Evolutionary conservation across 352 stramenopile genomes (phyloP).

Genomic region (Pythium sp.): DNA sequence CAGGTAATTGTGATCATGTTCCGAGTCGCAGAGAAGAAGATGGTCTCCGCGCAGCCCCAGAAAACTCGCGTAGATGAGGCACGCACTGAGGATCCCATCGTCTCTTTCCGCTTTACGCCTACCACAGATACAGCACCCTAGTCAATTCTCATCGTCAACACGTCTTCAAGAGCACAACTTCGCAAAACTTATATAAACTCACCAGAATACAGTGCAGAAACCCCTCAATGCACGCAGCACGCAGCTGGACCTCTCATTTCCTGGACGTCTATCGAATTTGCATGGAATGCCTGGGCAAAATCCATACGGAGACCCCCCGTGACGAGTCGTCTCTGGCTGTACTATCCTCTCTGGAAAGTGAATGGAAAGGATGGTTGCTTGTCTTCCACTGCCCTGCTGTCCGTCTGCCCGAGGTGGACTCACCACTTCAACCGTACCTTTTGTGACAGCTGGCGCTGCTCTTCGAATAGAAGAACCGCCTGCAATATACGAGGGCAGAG

Average conservation of each 20-base stretch:
- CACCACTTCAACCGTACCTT: not conserved
- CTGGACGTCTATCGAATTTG: not conserved
- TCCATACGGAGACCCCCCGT: not conserved
- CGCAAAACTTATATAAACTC: not conserved
- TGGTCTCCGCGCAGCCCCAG: not conserved
- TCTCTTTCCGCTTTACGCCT: not conserved
- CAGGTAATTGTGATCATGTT: too few species aligned
- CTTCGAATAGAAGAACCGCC: slow-evolving; percentile 2
- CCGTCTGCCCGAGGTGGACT: not conserved
- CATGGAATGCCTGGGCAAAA: not conserved
- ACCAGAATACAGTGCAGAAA: not conserved
- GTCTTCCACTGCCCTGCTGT: not conserved
- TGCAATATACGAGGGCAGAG: not conserved
- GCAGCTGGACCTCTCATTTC: not conserved
- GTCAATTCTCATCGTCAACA: not conserved
- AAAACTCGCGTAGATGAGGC: not conserved
- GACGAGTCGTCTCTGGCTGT: not conserved
- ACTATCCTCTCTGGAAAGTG: not conserved
- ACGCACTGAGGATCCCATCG: not conserved
- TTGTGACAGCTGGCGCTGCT: not conserved
- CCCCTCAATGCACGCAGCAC: too few species aligned
- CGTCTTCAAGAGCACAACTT: not conserved
- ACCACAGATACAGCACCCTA: not conserved
- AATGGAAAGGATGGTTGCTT: not conserved
- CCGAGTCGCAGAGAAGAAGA: too few species aligned